Conservation (phyloP, 108 stramenopile species). For the Nitzschia inconspicua region DNA sequence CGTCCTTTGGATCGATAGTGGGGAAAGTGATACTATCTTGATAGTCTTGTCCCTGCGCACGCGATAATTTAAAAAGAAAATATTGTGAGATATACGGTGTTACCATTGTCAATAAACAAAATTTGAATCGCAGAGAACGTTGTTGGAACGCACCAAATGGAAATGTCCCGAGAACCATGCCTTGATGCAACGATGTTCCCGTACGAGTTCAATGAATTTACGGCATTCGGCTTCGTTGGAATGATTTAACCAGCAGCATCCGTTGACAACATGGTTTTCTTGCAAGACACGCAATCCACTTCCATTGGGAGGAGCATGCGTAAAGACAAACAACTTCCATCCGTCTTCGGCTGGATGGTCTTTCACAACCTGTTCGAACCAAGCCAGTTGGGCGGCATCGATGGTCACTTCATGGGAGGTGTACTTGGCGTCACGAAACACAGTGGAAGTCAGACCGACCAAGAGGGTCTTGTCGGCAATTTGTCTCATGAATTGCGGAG, state of each 20-base stretch:
- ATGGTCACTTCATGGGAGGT: conserved; percentile 92
- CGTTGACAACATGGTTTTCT: conserved; percentile 81
- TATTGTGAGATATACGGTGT: too few species aligned
- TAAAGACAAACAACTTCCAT: conserved; percentile 92
- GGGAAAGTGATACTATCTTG: conserved; percentile 57
- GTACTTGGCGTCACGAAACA: conserved; percentile 85
- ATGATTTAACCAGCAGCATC: conserved; percentile 91
- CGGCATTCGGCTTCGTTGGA: conserved; percentile 33
- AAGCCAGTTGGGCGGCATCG: conserved; percentile 83
- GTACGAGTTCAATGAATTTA: conserved; percentile 77
- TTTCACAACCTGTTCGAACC: conserved; percentile 79
- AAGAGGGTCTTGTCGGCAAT: conserved; percentile 88
- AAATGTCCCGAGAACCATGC: conserved; percentile 95
- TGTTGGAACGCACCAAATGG: conserved; percentile 89
- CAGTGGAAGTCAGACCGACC: conserved; percentile 78
- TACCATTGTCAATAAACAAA: too few species aligned
- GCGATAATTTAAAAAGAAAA: too few species aligned
- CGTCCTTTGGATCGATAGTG: conserved; percentile 54
- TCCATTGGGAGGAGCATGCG: conserved; percentile 93
- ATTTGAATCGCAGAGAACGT: too few species aligned
- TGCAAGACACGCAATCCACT: conserved; percentile 87
- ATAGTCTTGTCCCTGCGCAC: too few species aligned
- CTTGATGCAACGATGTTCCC: conserved; percentile 81
- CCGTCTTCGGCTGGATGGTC: conserved; percentile 76
- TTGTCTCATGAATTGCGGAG: conserved; percentile 72